These are phyloP conservation scores for Colletotrichum incanum DNA, from an alignment of 2,329 filamentous ascomycete genomes.

Conservation along the genomic window DNA sequence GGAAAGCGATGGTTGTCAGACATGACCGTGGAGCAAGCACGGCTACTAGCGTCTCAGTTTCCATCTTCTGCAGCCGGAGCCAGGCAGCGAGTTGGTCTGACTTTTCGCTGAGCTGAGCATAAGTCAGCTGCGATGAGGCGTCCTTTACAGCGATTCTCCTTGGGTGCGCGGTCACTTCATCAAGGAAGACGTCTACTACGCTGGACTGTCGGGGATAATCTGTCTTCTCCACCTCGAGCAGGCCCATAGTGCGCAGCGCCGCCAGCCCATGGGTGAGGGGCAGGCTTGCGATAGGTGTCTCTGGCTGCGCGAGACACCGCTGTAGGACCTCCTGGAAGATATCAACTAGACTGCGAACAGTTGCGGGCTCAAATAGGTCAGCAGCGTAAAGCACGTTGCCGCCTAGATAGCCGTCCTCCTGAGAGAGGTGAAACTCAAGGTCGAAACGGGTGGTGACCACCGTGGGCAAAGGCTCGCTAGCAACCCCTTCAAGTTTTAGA, in stretches of 20 bases:
- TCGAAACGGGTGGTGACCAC: slow-evolving; percentile 26
- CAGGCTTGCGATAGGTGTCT: background rate
- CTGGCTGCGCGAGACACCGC: slow-evolving; percentile 34
- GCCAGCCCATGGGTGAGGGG: slow-evolving; percentile 8
- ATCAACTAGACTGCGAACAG: background rate
- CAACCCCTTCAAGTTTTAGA: slow-evolving; percentile 9
- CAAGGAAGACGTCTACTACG: slow-evolving; percentile 47
- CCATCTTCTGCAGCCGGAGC: background rate
- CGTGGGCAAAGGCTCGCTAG: slow-evolving; percentile 10
- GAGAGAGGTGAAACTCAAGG: slow-evolving; percentile 46
- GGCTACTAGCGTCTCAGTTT: slow-evolving; percentile 42
- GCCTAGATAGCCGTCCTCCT: slow-evolving; percentile 34
- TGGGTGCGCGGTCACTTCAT: slow-evolving; percentile 43
- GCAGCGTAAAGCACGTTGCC: slow-evolving; percentile 44
- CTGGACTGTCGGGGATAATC: slow-evolving; percentile 45
- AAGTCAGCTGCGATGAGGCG: slow-evolving; percentile 40
- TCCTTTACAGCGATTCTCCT: slow-evolving; percentile 45
- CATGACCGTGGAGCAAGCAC: slow-evolving; percentile 47
- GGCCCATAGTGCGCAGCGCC: slow-evolving; percentile 41
- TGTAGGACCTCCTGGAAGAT: slow-evolving; percentile 5
- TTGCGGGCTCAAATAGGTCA: slow-evolving; percentile 44
- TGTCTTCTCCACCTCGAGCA: slow-evolving; percentile 40
- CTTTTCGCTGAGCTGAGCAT: slow-evolving; percentile 43
- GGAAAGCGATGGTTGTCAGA: slow-evolving; percentile 45
- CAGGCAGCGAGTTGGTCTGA: slow-evolving; percentile 43